These are phyloP conservation scores for Sugiyamaella sp. DNA, from an alignment of 1,139 yeast genomes.

Conservation along the genomic window DNA sequence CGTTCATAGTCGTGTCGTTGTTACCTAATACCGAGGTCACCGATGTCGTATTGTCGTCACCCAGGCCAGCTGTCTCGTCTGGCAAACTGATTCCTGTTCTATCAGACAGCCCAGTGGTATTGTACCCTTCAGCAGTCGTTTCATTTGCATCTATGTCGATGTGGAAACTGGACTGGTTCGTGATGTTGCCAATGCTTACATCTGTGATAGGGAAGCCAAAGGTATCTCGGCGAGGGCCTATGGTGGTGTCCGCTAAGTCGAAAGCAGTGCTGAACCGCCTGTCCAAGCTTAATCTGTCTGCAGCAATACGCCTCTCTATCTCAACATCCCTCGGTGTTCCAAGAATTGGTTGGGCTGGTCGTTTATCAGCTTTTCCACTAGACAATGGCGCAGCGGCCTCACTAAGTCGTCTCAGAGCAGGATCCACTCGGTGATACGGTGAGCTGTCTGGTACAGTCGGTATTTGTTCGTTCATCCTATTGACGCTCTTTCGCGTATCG, in stretches of 20 bases:
- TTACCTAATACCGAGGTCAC: background rate
- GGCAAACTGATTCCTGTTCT: background rate
- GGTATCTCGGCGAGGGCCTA: conserved; percentile 14
- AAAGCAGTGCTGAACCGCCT: conserved; percentile 8
- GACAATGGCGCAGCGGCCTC: background rate
- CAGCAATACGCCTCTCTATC: conserved; percentile 3
- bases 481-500: background rate
- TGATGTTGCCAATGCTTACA: conserved; percentile 9
- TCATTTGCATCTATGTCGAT: conserved; percentile 10
- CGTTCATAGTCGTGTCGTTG: background rate
- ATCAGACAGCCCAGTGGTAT: background rate
- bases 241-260: conserved; percentile 6
- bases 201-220: conserved; percentile 16
- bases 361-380: background rate
- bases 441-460: background rate
- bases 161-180: conserved; percentile 12
- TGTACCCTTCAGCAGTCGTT: background rate
- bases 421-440: conserved; percentile 6
- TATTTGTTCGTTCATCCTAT: background rate
- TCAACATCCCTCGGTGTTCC: conserved; percentile 8
- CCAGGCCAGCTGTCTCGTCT: background rate
- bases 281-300: conserved; percentile 13
- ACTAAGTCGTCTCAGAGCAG: background rate
- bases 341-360: background rate
- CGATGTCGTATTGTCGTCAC: background rate